Conservation (phyloP, 2,329 filamentous ascomycete species). For the Paradendryphiella salina region DNA sequence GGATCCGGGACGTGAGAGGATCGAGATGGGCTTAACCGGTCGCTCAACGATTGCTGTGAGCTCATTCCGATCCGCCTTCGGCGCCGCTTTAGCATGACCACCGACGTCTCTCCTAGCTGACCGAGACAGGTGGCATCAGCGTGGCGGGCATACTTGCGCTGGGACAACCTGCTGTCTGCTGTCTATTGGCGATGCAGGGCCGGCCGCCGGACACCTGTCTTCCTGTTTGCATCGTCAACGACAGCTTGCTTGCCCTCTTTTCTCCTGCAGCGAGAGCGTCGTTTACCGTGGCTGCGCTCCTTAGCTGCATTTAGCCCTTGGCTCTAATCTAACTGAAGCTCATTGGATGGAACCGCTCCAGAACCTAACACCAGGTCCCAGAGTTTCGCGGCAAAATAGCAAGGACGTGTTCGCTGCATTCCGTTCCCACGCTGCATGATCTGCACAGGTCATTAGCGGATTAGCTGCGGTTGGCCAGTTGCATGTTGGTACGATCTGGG, state of each 20-base stretch:
- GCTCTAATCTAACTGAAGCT: constrained; percentile 41
- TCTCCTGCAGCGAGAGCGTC: constrained; percentile 32
- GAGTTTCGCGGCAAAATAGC: constrained; percentile 39
- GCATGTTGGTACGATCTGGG: constrained; percentile 30
- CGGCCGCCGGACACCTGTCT: constrained; percentile 17
- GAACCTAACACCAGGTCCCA: constrained; percentile 41
- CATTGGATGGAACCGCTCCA: constrained; percentile 37
- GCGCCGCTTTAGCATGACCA: constrained; percentile 30
- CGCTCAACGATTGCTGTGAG: constrained; percentile 37
- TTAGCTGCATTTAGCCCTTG: constrained; percentile 38
- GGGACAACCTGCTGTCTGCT: neutral
- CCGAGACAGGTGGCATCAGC: constrained; percentile 9
- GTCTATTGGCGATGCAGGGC: constrained; percentile 20
- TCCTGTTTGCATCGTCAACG: constrained; percentile 14
- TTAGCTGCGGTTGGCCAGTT: constrained; percentile 36
- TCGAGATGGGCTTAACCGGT: constrained; percentile 28
- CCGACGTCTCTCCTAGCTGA: constrained; percentile 16
- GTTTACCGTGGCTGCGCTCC: constrained; percentile 35
- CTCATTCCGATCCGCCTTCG: constrained; percentile 33
- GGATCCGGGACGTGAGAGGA: constrained; percentile 30
- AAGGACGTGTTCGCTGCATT: constrained; percentile 40
- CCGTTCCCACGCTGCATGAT: constrained; percentile 43
- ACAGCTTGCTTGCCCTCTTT: constrained; percentile 52
- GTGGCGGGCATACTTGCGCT: neutral
- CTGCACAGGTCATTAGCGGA: constrained; percentile 40